These are phyloP conservation scores for Asparagopsis taxiformis DNA, from an alignment of 31 red algal species.

Conservation along the genomic window DNA sequence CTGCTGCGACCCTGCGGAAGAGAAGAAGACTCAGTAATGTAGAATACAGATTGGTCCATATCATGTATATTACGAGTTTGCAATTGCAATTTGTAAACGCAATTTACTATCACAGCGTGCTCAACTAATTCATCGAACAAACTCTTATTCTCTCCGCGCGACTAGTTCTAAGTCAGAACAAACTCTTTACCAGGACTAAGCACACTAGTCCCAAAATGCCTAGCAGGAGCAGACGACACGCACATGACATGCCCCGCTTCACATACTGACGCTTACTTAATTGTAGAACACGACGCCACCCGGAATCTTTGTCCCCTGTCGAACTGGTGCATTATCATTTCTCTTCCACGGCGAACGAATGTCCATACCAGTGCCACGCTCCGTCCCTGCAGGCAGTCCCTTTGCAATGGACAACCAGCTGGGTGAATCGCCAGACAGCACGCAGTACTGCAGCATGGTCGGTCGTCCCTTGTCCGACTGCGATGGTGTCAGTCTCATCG, in stretches of 20 bases:
- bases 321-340: constrained; percentile 45
- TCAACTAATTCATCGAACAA: too few species aligned
- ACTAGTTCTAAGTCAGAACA: too few species aligned
- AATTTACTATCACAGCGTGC: too few species aligned
- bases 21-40: constrained; percentile 7
- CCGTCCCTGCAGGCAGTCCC: constrained; percentile 56
- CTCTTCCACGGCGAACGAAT: constrained; percentile 34
- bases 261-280: too few species aligned
- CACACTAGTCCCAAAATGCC: too few species aligned
- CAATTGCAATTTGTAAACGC: neutral
- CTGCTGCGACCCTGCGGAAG: neutral
- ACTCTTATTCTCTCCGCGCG: too few species aligned
- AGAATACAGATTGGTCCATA: neutral
- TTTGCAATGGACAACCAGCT: constrained; percentile 72
- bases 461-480: constrained; percentile 44
- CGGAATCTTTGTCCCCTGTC: constrained; percentile 65
- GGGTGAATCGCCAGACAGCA: constrained; percentile 28
- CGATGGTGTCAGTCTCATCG: constrained; percentile 37
- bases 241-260: too few species aligned
- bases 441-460: constrained; percentile 48
- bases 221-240: too few species aligned
- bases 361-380: constrained; percentile 52
- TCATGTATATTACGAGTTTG: neutral
- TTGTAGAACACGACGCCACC: constrained; percentile 71
- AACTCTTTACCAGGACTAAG: too few species aligned